Evolutionary conservation across 345 rosid genomes (phyloP), one percentile per base, ranked within the genome.

Genomic region (Laguncularia racemosa): DNA sequence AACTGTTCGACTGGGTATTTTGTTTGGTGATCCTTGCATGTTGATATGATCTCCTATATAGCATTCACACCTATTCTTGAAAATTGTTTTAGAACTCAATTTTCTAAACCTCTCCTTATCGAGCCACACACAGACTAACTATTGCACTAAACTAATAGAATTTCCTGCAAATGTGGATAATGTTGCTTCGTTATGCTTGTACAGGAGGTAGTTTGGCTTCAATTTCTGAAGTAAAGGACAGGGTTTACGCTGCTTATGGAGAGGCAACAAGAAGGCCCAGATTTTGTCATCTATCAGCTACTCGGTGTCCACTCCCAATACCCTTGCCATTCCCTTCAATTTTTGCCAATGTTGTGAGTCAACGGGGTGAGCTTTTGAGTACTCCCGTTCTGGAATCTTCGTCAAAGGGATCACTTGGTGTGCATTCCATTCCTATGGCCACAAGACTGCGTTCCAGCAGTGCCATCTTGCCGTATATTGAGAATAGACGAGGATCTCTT

Each of bases 291-390:
- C 69, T 85, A 10, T 87, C 97, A 0, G 80, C 67, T n/a, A 71
- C 90, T 0, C 78, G 61, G n/a, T 73, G 80, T 63, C 99, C 99
- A 50, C 96, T 93, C 48, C 96, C 96, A 0, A 66, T 93, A 70
- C 99, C 99, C 1, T 63, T 89, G 80, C 95, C 97, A 28, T 89
- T 87, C 73, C 99, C 99, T 59, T 78, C 89, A 56, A 93, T 89
- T 59, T 93, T 93, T 20, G 68, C 89, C 10, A 81, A 74, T 60
- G 61, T 59, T 5, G 79, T 93, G 26, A 90, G 97, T 50, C 76
- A 69, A 66, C 80, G 50, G 9, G 97, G 97, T 19, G 90, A 81
- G 84, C 80, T 93, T 21, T 67, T 85, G 60, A 68, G 83, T 71
- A 73, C 61, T 59, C 85, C 96, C 10, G 63, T 60, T 14, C 52